Percentiles rank a stretch among this genome's conserved stretches.
Evolutionary conservation across 805 yeast species (phyloP).

Genomic region (Cyberlindnera xylosilytica): DNA sequence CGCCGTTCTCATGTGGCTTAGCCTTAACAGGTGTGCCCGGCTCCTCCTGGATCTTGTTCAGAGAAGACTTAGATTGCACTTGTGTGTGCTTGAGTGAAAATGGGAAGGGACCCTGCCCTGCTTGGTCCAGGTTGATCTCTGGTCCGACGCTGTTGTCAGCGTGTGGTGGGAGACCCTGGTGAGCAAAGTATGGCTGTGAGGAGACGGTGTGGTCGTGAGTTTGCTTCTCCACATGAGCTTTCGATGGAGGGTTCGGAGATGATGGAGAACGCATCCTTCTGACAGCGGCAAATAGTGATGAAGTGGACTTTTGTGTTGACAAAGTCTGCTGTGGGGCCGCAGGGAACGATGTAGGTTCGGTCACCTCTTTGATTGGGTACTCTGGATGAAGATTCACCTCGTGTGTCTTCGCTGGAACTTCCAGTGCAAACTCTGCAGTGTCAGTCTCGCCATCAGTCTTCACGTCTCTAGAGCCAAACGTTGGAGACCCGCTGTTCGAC

Average conservation of each 20-base stretch:
- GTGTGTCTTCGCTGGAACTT: conserved; percentile 17
- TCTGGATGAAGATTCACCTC: conserved; percentile 12
- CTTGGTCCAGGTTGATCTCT: conserved; percentile 10
- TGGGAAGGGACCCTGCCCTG: conserved; percentile 30
- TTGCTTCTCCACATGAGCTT: conserved; percentile 1
- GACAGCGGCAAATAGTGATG: conserved; percentile 15
- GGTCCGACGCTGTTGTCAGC: conserved; percentile 20
- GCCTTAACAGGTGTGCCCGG: conserved; percentile 9
- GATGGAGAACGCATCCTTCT: conserved; percentile 35
- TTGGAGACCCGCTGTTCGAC: conserved; percentile 17
- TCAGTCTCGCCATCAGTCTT: conserved; percentile 6
- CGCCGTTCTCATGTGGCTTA: conserved; percentile 23
- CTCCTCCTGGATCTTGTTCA: conserved; percentile 34
- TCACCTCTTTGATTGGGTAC: conserved; percentile 9
- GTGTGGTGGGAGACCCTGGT: conserved; percentile 60
- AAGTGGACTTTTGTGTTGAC: conserved; percentile 12
- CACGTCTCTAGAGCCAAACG: conserved; percentile 10
- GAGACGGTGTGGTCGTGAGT: conserved; percentile 20
- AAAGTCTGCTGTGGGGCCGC: conserved; percentile 10
- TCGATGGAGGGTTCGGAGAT: conserved; percentile 27
- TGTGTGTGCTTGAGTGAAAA: conserved; percentile 28
- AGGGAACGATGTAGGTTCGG: conserved; percentile 3
- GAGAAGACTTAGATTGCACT: conserved; percentile 22
- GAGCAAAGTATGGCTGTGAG: conserved; percentile 49
- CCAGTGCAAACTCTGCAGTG: conserved; percentile 11